A percentile compares a stretch with the other conserved stretches of the same genome.
These are phyloP conservation scores for Apophysomyces ossiformis DNA, from an alignment of 371 early-diverging fungal genomes.

Conservation along the genomic window DNA sequence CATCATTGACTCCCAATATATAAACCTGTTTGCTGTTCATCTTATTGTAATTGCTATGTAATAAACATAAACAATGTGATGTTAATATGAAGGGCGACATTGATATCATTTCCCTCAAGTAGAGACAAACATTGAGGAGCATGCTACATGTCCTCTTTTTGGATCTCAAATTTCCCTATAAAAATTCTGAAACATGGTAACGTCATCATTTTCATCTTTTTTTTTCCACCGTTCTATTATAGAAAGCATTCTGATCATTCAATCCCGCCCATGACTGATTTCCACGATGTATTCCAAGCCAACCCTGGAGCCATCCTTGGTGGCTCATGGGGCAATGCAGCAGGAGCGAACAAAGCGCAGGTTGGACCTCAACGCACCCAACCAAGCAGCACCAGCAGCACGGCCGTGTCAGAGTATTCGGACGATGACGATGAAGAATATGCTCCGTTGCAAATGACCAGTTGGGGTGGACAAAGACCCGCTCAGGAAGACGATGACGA, in stretches of 20 bases:
- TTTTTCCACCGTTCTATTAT: neutral
- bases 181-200: no score
- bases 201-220: neutral
- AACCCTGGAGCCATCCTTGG: conserved; percentile 12
- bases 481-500: conserved; percentile 1
- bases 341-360: neutral
- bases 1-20: no score
- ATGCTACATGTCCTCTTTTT: no score
- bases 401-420: conserved; percentile 13
- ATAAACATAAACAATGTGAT: no score
- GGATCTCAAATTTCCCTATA: no score
- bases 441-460: conserved; percentile 20
- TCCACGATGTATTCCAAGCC: conserved; percentile 6
- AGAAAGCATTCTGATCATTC: neutral
- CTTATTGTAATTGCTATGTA: no score
- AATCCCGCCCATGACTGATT: conserved; percentile 3
- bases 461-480: conserved; percentile 23
- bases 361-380: neutral
- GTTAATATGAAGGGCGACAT: no score
- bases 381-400: conserved; percentile 7
- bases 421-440: conserved; percentile 24
- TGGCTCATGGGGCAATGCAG: conserved; percentile 7
- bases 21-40: no score
- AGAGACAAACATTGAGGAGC: no score
- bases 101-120: no score